Evolutionary conservation across 1,284 basidiomycete species (phyloP).

Genomic region (Laetiporus sulphureus): DNA sequence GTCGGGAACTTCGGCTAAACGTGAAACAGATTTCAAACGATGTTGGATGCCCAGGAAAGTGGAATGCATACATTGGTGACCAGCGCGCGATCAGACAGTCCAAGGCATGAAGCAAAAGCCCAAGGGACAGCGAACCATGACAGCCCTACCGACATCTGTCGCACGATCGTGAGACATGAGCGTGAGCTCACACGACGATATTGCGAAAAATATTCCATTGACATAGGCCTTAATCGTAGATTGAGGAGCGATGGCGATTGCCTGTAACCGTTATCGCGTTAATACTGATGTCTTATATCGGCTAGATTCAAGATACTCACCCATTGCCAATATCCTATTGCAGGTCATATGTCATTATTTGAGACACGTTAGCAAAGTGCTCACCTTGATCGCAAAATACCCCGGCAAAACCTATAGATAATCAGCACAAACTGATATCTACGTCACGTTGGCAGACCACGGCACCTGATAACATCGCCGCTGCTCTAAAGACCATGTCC

Average conservation of each 20-base stretch:
- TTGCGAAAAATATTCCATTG: too few relatives aligned
- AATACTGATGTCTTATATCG: neutral
- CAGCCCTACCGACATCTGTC: constrained; percentile 49
- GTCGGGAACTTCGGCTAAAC: constrained; percentile 44
- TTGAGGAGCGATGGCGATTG: constrained; percentile 41
- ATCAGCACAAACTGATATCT: too few relatives aligned
- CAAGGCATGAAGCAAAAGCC: constrained; percentile 51
- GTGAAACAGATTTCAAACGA: neutral
- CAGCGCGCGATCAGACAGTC: constrained; percentile 47
- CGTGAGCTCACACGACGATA: too few relatives aligned
- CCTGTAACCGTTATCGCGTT: constrained; percentile 20
- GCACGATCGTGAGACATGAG: too few relatives aligned
- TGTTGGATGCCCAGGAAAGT: neutral
- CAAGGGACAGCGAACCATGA: constrained; percentile 61
- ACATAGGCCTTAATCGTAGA: constrained; percentile 46
- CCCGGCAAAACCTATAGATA: constrained; percentile 34
- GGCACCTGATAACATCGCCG: constrained; percentile 31
- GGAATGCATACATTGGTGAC: constrained; percentile 30
- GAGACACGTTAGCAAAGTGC: constrained; percentile 3
- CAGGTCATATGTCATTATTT: neutral
- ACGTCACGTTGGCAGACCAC: neutral
- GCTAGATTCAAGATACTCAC: constrained; percentile 21
- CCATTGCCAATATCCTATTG: constrained; percentile 42
- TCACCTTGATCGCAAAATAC: constrained; percentile 45
- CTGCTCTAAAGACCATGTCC: constrained; percentile 48